A percentile compares a stretch with the other conserved stretches of the same genome.
Evolutionary conservation across 2,329 filamentous ascomycete species (phyloP).

Genomic region (Phyllosticta citriasiana): DNA sequence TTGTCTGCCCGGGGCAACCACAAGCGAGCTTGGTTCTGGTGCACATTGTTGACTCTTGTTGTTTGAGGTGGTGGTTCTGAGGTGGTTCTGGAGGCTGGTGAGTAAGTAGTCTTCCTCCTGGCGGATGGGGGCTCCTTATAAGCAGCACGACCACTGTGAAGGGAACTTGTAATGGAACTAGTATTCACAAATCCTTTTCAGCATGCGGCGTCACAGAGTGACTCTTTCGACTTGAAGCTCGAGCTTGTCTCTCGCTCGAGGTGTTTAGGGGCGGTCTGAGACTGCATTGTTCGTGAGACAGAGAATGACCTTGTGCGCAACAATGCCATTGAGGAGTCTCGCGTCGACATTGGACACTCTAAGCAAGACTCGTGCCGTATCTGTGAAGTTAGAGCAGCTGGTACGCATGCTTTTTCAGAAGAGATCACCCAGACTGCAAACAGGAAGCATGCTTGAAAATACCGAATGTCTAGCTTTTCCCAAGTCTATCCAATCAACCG

Average conservation of each 20-base stretch:
- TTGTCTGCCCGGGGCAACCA: neutral
- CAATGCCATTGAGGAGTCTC: neutral
- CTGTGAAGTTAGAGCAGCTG: too few relatives aligned
- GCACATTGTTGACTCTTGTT: constrained; percentile 1
- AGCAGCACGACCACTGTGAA: neutral
- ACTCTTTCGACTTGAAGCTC: neutral
- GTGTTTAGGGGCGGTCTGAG: neutral
- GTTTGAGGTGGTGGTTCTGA: neutral
- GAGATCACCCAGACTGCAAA: too few relatives aligned
- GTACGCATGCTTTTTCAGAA: too few relatives aligned
- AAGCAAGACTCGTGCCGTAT: too few relatives aligned
- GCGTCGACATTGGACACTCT: too few relatives aligned
- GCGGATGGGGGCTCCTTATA: neutral
- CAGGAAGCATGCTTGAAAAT: neutral
- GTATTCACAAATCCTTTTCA: neutral
- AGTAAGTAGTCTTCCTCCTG: neutral
- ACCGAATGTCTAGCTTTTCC: neutral
- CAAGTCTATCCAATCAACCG: neutral
- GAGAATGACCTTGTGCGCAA: neutral
- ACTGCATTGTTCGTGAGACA: neutral
- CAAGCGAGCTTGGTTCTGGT: neutral
- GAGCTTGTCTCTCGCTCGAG: neutral
- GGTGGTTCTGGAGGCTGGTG: neutral
- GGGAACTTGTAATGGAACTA: neutral
- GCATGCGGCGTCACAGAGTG: neutral